A percentile compares a stretch with the other conserved stretches of the same genome.
phyloP scores from a whole-genome alignment of 179 eudicot genomes.

The Silene noctiflora region DNA sequence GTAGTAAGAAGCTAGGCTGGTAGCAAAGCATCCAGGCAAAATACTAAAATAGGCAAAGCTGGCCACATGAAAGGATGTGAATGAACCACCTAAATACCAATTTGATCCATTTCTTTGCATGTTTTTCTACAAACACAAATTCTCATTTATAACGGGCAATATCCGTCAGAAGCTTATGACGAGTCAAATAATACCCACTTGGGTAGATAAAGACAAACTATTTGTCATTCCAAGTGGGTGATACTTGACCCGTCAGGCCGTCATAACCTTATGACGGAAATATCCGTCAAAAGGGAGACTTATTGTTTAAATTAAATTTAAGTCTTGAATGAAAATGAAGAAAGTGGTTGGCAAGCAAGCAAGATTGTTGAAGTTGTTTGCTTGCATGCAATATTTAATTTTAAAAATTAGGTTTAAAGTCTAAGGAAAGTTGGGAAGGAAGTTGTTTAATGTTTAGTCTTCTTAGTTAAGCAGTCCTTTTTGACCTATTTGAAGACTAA shows the following conservation, averaged over 20 bases:
- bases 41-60: constrained; percentile 21
- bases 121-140: no score
- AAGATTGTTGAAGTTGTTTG: not conserved
- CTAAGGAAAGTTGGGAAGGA: not conserved
- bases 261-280: not conserved
- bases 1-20: not conserved
- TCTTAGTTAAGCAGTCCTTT: constrained; percentile 15
- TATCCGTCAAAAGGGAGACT: no score
- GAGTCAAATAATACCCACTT: no score
- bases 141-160: no score
- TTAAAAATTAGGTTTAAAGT: not conserved
- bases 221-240: no score
- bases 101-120: not conserved
- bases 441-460: not conserved
- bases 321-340: not conserved
- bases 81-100: constrained; percentile 8
- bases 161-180: no score
- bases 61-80: constrained; percentile 19
- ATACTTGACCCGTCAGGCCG: no score
- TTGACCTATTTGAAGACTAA: constrained; percentile 15
- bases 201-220: no score
- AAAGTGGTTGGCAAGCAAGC: constrained; percentile 9
- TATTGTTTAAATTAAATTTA: no score
- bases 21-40: constrained; percentile 8
- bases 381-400: not conserved